Evolutionary conservation across 495 filamentous ascomycete genomes (phyloP).

Genomic region (Hypoxylon trugodes): DNA sequence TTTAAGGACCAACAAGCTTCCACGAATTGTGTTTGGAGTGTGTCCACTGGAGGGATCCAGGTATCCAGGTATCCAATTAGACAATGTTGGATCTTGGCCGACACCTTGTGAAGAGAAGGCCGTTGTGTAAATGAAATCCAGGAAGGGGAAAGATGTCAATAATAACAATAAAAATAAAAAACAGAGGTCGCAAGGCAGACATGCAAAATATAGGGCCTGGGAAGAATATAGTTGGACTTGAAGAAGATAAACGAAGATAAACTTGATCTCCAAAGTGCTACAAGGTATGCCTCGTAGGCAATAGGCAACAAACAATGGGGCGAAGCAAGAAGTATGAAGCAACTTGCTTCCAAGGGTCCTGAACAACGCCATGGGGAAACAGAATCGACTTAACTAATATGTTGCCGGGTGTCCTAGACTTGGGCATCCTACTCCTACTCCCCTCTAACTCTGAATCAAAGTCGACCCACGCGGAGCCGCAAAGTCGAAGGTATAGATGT

Average conservation of each 20-base stretch:
- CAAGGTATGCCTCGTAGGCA: slow-evolving; percentile 27
- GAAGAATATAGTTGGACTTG: slow-evolving; percentile 21
- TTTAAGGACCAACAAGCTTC: neutral
- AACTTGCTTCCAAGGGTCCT: slow-evolving; percentile 33
- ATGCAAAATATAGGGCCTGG: slow-evolving; percentile 11
- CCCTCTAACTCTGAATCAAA: slow-evolving; percentile 9
- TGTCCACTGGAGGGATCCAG: neutral
- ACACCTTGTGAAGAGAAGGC: slow-evolving; percentile 20
- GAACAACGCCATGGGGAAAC: slow-evolving; percentile 32
- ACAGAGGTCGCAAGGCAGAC: slow-evolving; percentile 14
- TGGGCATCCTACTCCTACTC: slow-evolving; percentile 32
- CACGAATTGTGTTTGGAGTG: neutral
- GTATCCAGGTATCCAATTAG: neutral
- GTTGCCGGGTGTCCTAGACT: slow-evolving; percentile 17
- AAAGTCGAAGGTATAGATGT: slow-evolving; percentile 8
- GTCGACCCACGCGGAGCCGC: slow-evolving; percentile 35
- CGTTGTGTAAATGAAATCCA: slow-evolving; percentile 8
- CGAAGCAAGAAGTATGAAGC: slow-evolving; percentile 33
- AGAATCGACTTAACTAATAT: slow-evolving; percentile 37
- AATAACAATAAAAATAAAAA: slow-evolving; percentile 19
- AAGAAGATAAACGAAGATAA: too few relatives aligned
- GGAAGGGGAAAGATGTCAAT: slow-evolving; percentile 15
- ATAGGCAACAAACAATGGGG: too few relatives aligned
- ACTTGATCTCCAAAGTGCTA: slow-evolving; percentile 25
- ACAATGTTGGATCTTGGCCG: slow-evolving; percentile 11